Evolutionary conservation across 768 basidiomycete species (phyloP).

Genomic region (Mycena rebaudengoi): DNA sequence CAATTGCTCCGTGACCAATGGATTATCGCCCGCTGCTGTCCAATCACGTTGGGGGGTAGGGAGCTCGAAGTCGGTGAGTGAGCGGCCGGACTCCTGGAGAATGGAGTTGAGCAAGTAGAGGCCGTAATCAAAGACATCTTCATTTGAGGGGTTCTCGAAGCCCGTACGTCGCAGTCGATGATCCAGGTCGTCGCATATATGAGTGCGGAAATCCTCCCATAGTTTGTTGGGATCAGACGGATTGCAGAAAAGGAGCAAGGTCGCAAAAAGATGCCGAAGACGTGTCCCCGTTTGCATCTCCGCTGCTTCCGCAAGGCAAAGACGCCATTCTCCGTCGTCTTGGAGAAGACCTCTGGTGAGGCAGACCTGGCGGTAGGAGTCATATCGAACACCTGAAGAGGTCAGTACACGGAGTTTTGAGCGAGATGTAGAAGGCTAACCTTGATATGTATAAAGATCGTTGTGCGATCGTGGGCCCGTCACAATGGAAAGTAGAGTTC

Average conservation of each 20-base stretch:
- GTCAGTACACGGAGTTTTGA: background rate
- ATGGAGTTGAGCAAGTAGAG: background rate
- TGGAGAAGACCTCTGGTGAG: conserved; percentile 42
- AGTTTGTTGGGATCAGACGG: background rate
- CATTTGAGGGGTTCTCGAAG: background rate
- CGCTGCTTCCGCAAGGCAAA: conserved; percentile 46
- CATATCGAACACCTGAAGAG: conserved; percentile 8
- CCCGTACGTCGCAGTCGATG: background rate
- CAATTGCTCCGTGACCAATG: conserved; percentile 9
- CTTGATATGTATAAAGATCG: conserved; percentile 4
- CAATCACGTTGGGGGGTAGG: background rate
- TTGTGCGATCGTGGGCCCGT: conserved; percentile 34
- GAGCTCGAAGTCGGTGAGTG: conserved; percentile 26
- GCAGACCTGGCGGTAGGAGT: conserved; percentile 33
- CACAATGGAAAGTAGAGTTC: conserved; percentile 42
- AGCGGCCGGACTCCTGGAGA: background rate
- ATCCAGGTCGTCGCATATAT: background rate
- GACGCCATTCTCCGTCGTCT: conserved; percentile 51
- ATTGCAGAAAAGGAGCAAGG: conserved; percentile 21
- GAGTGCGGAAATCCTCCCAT: background rate
- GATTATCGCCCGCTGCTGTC: background rate
- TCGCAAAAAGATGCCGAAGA: conserved; percentile 43
- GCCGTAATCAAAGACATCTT: background rate
- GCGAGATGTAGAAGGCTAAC: no score
- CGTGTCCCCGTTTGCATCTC: conserved; percentile 41